Evolutionary conservation across 1,284 basidiomycete species (phyloP).

Genomic region (Melanopsichium pennsylvanicum): DNA sequence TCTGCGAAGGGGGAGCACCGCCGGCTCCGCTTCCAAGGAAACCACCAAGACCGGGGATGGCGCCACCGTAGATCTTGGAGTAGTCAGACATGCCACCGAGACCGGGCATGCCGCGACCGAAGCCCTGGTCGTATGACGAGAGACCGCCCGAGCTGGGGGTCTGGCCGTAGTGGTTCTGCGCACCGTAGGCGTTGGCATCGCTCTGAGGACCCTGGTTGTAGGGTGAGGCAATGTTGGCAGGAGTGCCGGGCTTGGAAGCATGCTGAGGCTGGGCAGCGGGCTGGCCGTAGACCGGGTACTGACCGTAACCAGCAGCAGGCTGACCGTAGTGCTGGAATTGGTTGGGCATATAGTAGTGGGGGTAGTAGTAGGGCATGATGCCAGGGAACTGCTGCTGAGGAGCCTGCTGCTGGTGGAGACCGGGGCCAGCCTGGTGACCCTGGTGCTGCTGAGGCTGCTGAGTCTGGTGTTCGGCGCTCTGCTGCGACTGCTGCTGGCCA

Average conservation of each 20-base stretch:
- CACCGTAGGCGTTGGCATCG: slow-evolving; percentile 47
- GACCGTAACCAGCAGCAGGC: slow-evolving; percentile 62
- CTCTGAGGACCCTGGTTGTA: slow-evolving; percentile 52
- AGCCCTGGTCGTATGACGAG: slow-evolving; percentile 61
- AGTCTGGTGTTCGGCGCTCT: slow-evolving; percentile 27
- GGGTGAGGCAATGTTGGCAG: slow-evolving; percentile 58
- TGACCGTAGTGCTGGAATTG: slow-evolving; percentile 66
- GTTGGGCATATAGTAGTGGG: slow-evolving; percentile 65
- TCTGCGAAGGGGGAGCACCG: slow-evolving; percentile 45
- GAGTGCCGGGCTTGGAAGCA: slow-evolving; percentile 58
- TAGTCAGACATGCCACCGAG: slow-evolving; percentile 53
- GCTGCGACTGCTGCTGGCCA: slow-evolving; percentile 46
- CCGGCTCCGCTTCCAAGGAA: slow-evolving; percentile 46
- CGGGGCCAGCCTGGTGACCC: slow-evolving; percentile 44
- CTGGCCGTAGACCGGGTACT: slow-evolving; percentile 64
- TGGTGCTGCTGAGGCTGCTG: slow-evolving; percentile 43
- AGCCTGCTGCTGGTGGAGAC: slow-evolving; percentile 53
- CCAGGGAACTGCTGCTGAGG: slow-evolving; percentile 62
- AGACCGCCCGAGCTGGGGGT: slow-evolving; percentile 36
- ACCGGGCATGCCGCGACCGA: slow-evolving; percentile 48
- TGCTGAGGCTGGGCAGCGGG: slow-evolving; percentile 57
- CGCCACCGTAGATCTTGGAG: slow-evolving; percentile 60
- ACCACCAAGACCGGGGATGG: slow-evolving; percentile 52
- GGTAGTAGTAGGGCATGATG: slow-evolving; percentile 66
- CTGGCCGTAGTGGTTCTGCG: slow-evolving; percentile 55